Evolutionary conservation across 2,329 filamentous ascomycete species (phyloP).

Genomic region (Ilyonectria sp.): DNA sequence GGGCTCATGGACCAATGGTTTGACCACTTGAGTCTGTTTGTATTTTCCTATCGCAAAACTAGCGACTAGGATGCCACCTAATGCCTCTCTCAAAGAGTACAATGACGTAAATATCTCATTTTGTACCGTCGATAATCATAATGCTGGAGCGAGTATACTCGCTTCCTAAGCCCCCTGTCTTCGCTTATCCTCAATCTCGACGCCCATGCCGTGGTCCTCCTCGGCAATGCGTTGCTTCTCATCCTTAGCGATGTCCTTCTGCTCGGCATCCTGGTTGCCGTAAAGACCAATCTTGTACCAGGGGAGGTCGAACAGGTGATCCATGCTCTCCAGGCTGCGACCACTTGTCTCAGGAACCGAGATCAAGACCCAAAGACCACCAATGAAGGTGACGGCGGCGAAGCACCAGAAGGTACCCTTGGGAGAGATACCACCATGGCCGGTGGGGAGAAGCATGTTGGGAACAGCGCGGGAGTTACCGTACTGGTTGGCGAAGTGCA

Average conservation of each 20-base stretch:
- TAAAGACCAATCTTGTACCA: conserved; percentile 81
- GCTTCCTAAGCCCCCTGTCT: conserved; percentile 37
- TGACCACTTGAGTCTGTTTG: conserved; percentile 1
- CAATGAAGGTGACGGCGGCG: conserved; percentile 76
- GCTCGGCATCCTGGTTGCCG: conserved; percentile 67
- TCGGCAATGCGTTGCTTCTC: conserved; percentile 61
- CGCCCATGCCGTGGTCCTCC: conserved; percentile 48
- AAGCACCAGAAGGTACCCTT: conserved; percentile 87
- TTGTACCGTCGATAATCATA: background rate
- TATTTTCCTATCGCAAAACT: background rate
- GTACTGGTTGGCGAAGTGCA: conserved; percentile 86
- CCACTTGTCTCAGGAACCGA: conserved; percentile 82
- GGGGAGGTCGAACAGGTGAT: conserved; percentile 78
- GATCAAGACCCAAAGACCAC: conserved; percentile 79
- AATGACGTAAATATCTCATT: background rate
- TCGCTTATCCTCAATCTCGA: conserved; percentile 56
- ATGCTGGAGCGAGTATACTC: background rate
- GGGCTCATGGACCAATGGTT: background rate
- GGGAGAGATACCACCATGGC: conserved; percentile 64
- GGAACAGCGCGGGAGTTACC: conserved; percentile 83
- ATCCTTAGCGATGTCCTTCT: conserved; percentile 58
- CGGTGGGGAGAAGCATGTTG: conserved; percentile 74
- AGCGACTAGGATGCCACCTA: background rate
- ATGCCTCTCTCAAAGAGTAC: background rate
- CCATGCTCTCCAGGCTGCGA: conserved; percentile 77